These are phyloP conservation scores for Diutina catenulata DNA, from an alignment of 1,139 yeast genomes.

Conservation along the genomic window DNA sequence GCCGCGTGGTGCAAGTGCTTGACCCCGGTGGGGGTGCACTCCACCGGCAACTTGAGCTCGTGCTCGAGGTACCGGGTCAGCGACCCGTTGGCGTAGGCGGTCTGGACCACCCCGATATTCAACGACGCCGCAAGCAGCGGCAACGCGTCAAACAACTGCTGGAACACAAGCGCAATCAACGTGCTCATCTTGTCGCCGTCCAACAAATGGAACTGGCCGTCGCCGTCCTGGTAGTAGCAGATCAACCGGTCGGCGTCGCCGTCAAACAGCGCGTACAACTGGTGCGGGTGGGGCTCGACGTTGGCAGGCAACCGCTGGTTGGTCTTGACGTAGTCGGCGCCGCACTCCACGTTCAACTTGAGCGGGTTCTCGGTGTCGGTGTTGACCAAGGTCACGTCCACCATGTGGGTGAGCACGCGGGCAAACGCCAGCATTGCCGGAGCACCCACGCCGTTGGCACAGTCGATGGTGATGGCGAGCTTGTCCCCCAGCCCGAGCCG, in stretches of 20 bases:
- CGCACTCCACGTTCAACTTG: slow-evolving; percentile 66
- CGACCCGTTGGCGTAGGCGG: slow-evolving; percentile 95
- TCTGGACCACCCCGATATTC: slow-evolving; percentile 80
- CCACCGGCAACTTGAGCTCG: slow-evolving; percentile 61
- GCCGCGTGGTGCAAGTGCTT: slow-evolving; percentile 92
- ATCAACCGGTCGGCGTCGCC: slow-evolving; percentile 97
- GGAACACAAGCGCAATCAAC: slow-evolving; percentile 61
- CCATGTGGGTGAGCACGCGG: slow-evolving; percentile 26
- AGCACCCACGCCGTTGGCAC: slow-evolving; percentile 96
- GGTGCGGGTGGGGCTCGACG: slow-evolving; percentile 24
- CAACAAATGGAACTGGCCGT: slow-evolving; percentile 46
- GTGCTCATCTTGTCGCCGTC: slow-evolving; percentile 96
- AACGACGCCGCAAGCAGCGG: slow-evolving; percentile 26
- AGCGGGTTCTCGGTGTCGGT: slow-evolving; percentile 43
- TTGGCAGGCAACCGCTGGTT: slow-evolving; percentile 68
- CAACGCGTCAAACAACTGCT: slow-evolving; percentile 33
- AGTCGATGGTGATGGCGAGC: slow-evolving; percentile 54
- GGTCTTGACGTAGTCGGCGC: slow-evolving; percentile 94
- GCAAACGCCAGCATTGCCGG: slow-evolving; percentile 43
- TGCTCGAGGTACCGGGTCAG: slow-evolving; percentile 65
- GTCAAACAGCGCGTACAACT: slow-evolving; percentile 75
- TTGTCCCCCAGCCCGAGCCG: slow-evolving; percentile 14
- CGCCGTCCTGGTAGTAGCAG: slow-evolving; percentile 53
- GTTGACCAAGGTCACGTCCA: slow-evolving; percentile 45
- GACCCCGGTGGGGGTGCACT: slow-evolving; percentile 92